Conservation (phyloP, 805 yeast species). For the Metschnikowia henanensis region DNA sequence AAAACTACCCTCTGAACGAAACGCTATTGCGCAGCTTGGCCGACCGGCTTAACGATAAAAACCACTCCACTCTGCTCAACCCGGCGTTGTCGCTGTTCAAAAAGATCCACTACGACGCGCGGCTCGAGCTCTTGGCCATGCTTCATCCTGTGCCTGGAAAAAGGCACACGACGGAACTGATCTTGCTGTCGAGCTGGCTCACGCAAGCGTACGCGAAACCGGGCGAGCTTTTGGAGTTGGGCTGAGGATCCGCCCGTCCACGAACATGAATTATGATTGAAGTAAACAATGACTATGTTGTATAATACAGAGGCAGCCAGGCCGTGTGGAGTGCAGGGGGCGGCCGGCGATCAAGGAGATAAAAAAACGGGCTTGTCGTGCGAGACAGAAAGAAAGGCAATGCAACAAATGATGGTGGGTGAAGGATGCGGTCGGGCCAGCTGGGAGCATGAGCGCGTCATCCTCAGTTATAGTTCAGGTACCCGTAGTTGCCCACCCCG, state of each 20-base stretch:
- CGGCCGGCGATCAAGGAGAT: constrained; percentile 1
- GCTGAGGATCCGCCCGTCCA: not conserved
- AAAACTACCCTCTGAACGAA: constrained; percentile 28
- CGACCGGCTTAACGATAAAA: constrained; percentile 27
- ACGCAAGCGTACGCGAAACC: constrained; percentile 40
- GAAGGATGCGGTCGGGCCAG: not conserved
- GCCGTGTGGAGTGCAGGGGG: not conserved
- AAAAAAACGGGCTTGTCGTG: not conserved
- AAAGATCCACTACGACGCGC: constrained; percentile 38
- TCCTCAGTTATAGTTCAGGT: constrained; percentile 30
- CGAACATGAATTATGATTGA: constrained; percentile 5
- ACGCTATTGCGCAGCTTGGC: constrained; percentile 22
- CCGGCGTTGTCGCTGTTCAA: constrained; percentile 36
- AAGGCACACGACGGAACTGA: constrained; percentile 26
- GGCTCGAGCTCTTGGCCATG: constrained; percentile 31
- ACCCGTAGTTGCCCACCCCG: constrained; percentile 38
- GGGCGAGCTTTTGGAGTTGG: constrained; percentile 30
- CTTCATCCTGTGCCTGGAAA: constrained; percentile 32
- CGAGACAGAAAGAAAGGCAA: no score
- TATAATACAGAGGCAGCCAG: constrained; percentile 8
- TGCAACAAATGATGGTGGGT: constrained; percentile 7
- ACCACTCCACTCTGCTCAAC: constrained; percentile 20
- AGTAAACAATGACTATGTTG: constrained; percentile 11
- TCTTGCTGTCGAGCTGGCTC: constrained; percentile 35
- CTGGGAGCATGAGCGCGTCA: not conserved